These are phyloP conservation scores for Tuber melanosporum DNA, from an alignment of 495 filamentous ascomycete genomes.

Conservation along the genomic window DNA sequence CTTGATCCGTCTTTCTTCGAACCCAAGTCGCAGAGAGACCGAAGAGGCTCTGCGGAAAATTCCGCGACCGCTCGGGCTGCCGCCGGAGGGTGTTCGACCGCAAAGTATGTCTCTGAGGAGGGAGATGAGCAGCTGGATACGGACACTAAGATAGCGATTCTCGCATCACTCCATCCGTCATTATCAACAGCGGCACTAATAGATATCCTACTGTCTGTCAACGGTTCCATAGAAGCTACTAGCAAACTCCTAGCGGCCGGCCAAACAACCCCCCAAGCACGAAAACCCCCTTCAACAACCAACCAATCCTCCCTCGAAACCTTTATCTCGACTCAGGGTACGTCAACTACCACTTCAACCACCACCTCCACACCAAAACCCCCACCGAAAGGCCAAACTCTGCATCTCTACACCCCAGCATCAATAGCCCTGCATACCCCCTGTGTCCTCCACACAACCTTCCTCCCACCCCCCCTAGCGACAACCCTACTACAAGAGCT, in stretches of 20 bases:
- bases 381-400: slow-evolving; percentile 69
- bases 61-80: not conserved
- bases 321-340: slow-evolving; percentile 47
- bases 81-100: not conserved
- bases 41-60: not conserved
- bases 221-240: slow-evolving; percentile 67
- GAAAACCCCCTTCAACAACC: slow-evolving; percentile 40
- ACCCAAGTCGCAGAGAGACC: not conserved
- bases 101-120: not conserved
- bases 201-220: slow-evolving; percentile 67
- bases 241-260: slow-evolving; percentile 54
- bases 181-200: slow-evolving; percentile 61
- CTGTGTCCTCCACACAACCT: slow-evolving; percentile 76
- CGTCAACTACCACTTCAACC: slow-evolving; percentile 24
- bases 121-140: not conserved
- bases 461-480: slow-evolving; percentile 65
- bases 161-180: slow-evolving; percentile 66
- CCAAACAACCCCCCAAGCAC: slow-evolving; percentile 46
- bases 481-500: slow-evolving; percentile 68
- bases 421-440: slow-evolving; percentile 76
- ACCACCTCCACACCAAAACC: slow-evolving; percentile 5
- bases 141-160: slow-evolving; percentile 77
- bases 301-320: slow-evolving; percentile 55
- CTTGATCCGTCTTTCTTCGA: not conserved
- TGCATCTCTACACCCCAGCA: slow-evolving; percentile 71